Conservation (phyloP, 352 stramenopile species). For the Phytophthora boehmeriae region DNA sequence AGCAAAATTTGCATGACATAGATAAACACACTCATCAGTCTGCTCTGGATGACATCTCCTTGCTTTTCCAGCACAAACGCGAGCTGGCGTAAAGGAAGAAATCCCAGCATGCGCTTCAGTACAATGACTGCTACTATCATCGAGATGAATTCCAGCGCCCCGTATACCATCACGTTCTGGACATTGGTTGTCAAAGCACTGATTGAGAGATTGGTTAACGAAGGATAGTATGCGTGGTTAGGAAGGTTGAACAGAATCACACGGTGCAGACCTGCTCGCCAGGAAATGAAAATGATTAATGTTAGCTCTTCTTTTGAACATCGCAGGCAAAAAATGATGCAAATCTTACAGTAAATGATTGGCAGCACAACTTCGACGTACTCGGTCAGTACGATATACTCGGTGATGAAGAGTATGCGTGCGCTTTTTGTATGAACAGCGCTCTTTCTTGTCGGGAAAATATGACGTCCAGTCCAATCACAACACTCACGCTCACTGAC, state of each 20-base stretch:
- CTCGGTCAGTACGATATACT: slow-evolving; percentile 48
- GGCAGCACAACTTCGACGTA: slow-evolving; percentile 47
- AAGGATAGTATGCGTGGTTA: slow-evolving; percentile 30
- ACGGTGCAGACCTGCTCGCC: slow-evolving; percentile 15
- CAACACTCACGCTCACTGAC: not conserved
- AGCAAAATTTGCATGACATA: slow-evolving; percentile 43
- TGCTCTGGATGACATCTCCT: slow-evolving; percentile 27
- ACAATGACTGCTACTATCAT: slow-evolving; percentile 14
- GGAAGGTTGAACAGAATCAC: slow-evolving; percentile 26
- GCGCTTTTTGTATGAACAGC: slow-evolving; percentile 29
- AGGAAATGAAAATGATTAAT: not conserved
- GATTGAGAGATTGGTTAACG: slow-evolving; percentile 7
- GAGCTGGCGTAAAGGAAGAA: slow-evolving; percentile 33
- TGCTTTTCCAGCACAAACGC: slow-evolving; percentile 41
- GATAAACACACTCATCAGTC: slow-evolving; percentile 37
- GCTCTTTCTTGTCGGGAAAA: slow-evolving; percentile 20
- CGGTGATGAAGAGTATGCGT: slow-evolving; percentile 37
- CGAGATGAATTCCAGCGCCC: slow-evolving; percentile 19
- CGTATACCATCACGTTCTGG: slow-evolving; percentile 21
- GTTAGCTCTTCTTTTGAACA: not conserved
- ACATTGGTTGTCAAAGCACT: slow-evolving; percentile 8
- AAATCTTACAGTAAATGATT: slow-evolving; percentile 33
- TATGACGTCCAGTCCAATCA: slow-evolving; percentile 7
- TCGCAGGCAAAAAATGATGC: not conserved
- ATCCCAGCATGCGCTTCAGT: slow-evolving; percentile 22